phyloP scores from a whole-genome alignment of 2,329 filamentous ascomycete genomes.

The Davidsoniella virescens region DNA sequence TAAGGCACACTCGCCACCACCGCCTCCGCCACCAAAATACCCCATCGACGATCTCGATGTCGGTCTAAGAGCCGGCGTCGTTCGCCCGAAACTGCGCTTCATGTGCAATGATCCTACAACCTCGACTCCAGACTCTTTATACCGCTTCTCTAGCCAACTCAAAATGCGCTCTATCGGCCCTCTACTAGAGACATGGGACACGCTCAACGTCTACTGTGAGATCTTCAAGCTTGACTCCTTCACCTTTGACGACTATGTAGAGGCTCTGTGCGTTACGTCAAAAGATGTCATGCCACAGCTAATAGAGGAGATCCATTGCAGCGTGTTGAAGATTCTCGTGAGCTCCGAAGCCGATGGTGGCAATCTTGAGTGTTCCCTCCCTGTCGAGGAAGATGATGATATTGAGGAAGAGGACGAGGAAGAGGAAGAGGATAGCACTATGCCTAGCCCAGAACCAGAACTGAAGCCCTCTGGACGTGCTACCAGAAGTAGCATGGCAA shows the following conservation, averaged over 20 bases:
- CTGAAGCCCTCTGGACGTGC: conserved; percentile 51
- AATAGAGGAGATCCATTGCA: conserved; percentile 80
- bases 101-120: conserved; percentile 50
- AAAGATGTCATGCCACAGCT: conserved; percentile 64
- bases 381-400: conserved; percentile 55
- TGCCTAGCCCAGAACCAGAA: conserved; percentile 54
- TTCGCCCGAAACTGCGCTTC: conserved; percentile 63
- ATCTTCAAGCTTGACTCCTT: conserved; percentile 91
- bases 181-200: conserved; percentile 87
- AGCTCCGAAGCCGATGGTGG: conserved; percentile 59
- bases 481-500: conserved; percentile 73
- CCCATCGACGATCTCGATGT: conserved; percentile 89
- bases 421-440: conserved; percentile 33
- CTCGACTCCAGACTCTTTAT: conserved; percentile 12
- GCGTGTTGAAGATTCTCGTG: conserved; percentile 75
- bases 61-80: conserved; percentile 45
- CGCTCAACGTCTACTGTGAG: conserved; percentile 93
- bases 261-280: conserved; percentile 66
- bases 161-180: conserved; percentile 73
- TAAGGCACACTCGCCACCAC: conserved; percentile 28
- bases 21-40: conserved; percentile 72
- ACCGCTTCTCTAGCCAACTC: conserved; percentile 25
- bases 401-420: conserved; percentile 46
- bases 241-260: conserved; percentile 89
- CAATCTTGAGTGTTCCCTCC: conserved; percentile 62